Conservation (phyloP, 306 rosid genomes). For the Vigna reflexopilosa region DNA sequence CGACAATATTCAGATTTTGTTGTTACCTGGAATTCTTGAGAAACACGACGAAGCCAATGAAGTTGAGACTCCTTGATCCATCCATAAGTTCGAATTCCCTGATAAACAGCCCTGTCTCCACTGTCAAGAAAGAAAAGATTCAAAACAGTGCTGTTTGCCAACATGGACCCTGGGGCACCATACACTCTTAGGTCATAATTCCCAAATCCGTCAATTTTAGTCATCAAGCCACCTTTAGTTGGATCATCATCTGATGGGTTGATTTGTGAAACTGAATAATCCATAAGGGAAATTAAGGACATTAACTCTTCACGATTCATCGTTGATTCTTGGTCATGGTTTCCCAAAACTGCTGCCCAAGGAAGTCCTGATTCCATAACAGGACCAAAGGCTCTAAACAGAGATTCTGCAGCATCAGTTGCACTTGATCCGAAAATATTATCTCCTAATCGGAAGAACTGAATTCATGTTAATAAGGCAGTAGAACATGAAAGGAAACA, state of each 20-base stretch:
- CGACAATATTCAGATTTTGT: slow-evolving; percentile 28
- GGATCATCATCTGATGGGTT: slow-evolving; percentile 56
- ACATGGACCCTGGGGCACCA: slow-evolving; percentile 81
- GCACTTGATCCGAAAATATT: slow-evolving; percentile 86
- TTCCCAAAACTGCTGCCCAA: slow-evolving; percentile 95
- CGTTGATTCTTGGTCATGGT: slow-evolving; percentile 95
- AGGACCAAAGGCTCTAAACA: slow-evolving; percentile 81
- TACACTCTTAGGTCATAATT: slow-evolving; percentile 72
- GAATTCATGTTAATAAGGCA: slow-evolving; percentile 43
- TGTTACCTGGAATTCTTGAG: slow-evolving; percentile 69
- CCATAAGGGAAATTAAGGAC: slow-evolving; percentile 85
- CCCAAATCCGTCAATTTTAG: slow-evolving; percentile 82
- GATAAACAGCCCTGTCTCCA: slow-evolving; percentile 71
- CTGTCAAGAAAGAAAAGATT: slow-evolving; percentile 93
- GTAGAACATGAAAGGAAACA: slow-evolving; percentile 7
- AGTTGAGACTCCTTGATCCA: slow-evolving; percentile 95
- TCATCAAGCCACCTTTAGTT: slow-evolving; percentile 38
- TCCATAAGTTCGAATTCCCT: slow-evolving; percentile 80
- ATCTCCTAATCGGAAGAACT: slow-evolving; percentile 66
- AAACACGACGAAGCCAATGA: slow-evolving; percentile 70
- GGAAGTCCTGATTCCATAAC: slow-evolving; percentile 85
- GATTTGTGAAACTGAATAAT: slow-evolving; percentile 78
- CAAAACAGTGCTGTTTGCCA: slow-evolving; percentile 77
- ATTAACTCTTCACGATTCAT: slow-evolving; percentile 83
- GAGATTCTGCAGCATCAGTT: slow-evolving; percentile 85